A percentile compares a stretch with the other conserved stretches of the same genome.
Evolutionary conservation across 495 filamentous ascomycete genomes (phyloP).

Genomic region (Hypoxylon fragiforme): DNA sequence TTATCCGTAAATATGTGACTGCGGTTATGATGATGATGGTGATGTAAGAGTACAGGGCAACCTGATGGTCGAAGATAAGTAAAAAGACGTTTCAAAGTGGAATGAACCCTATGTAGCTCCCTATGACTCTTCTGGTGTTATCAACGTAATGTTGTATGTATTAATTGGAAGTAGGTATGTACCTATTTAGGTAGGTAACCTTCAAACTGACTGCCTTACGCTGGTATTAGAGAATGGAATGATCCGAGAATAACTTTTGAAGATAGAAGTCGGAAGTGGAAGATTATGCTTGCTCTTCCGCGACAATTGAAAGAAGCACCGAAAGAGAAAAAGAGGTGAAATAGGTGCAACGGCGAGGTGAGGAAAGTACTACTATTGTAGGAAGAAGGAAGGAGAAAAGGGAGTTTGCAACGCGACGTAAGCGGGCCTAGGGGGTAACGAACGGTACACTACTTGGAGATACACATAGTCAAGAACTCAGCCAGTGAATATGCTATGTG

Average conservation of each 20-base stretch:
- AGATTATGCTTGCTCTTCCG: no score
- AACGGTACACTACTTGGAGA: slow-evolving; percentile 8
- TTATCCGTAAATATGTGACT: slow-evolving; percentile 12
- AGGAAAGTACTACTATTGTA: no score
- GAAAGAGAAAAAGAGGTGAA: neutral
- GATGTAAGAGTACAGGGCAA: slow-evolving; percentile 26
- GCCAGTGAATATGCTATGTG: slow-evolving; percentile 4
- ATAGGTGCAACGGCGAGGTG: slow-evolving; percentile 1
- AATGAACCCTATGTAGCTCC: slow-evolving; percentile 9
- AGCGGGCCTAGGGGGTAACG: slow-evolving; percentile 9
- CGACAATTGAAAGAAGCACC: no score
- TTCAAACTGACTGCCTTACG: no score
- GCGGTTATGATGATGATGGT: slow-evolving; percentile 15
- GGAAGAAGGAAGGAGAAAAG: slow-evolving; percentile 4
- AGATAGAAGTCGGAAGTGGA: no score
- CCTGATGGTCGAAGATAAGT: slow-evolving; percentile 16
- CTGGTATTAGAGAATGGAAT: slow-evolving; percentile 1
- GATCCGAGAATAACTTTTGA: neutral
- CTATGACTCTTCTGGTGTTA: slow-evolving; percentile 13
- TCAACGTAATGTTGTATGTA: no score
- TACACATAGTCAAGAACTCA: slow-evolving; percentile 21
- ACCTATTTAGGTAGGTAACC: no score
- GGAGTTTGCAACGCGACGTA: slow-evolving; percentile 30
- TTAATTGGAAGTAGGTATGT: no score
- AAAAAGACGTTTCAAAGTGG: slow-evolving; percentile 21